Conservation (phyloP, 768 basidiomycete genomes). For the Sarcomyxa edulis region DNA sequence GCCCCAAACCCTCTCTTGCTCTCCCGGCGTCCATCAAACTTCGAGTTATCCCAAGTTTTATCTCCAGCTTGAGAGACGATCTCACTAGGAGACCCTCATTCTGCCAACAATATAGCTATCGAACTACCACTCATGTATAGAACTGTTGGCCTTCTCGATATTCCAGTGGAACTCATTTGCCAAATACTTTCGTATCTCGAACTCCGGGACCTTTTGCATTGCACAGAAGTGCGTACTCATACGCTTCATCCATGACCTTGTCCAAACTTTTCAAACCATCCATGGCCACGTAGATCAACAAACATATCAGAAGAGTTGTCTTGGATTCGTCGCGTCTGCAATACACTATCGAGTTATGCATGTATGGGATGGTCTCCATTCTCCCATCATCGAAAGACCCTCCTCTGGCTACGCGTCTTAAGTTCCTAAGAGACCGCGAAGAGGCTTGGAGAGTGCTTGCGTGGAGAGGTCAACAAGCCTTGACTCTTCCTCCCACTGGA, state of each 20-base stretch:
- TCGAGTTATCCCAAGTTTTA: no score
- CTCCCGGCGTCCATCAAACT: no score
- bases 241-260: conserved; percentile 1
- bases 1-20: no score
- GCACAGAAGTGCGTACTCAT: conserved; percentile 20
- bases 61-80: no score
- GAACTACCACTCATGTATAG: conserved; percentile 7
- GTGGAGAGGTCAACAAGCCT: conserved; percentile 29
- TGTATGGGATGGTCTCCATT: conserved; percentile 36
- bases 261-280: conserved; percentile 1
- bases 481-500: conserved; percentile 37
- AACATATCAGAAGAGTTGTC: conserved; percentile 31
- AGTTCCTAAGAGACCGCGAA: conserved; percentile 36
- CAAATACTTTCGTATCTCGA: conserved; percentile 28
- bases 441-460: conserved; percentile 40
- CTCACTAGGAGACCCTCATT: no score
- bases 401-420: conserved; percentile 35
- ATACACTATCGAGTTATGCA: conserved; percentile 45
- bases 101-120: no score
- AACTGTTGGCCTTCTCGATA: conserved; percentile 15
- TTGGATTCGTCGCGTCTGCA: conserved; percentile 38
- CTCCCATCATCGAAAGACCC: conserved; percentile 22
- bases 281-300: conserved; percentile 27
- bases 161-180: conserved; percentile 36
- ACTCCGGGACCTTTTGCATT: conserved; percentile 28